Conservation (phyloP, 2,329 filamentous ascomycete genomes). For the Sporothrix schenckii region DNA sequence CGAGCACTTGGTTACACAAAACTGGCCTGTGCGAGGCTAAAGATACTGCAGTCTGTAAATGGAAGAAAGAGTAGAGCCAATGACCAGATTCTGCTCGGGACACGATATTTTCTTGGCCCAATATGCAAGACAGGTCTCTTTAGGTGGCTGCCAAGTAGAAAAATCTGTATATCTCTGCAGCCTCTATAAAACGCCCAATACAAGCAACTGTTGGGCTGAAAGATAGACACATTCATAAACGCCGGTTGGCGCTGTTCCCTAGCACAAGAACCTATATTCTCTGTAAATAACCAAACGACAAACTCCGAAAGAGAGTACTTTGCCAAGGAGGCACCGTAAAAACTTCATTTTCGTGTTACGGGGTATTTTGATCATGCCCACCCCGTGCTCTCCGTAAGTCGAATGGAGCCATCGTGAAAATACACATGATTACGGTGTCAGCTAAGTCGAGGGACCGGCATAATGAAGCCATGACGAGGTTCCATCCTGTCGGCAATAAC, state of each 20-base stretch:
- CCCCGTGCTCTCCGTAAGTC: background rate
- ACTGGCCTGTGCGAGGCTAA: background rate
- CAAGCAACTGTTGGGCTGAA: background rate
- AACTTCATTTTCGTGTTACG: background rate
- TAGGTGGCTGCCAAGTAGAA: background rate
- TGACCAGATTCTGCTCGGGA: background rate
- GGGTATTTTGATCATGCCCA: background rate
- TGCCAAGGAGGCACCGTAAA: background rate
- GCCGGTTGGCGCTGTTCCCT: background rate
- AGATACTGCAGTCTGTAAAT: background rate
- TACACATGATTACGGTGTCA: too few relatives aligned
- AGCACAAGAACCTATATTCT: background rate
- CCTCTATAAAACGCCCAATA: too few relatives aligned
- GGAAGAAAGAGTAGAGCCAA: background rate
- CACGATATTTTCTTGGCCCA: background rate
- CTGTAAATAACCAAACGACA: background rate
- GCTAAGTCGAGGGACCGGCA: background rate
- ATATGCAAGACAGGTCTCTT: background rate
- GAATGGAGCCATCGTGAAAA: background rate
- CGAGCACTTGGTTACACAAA: constrained; percentile 13
- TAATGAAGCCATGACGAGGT: background rate
- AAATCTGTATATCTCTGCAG: background rate
- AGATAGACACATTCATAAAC: background rate
- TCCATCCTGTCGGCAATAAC: background rate
- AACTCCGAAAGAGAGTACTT: background rate